A percentile compares a stretch with the other conserved stretches of the same genome.
phyloP scores from a whole-genome alignment of 176 grass and related monocot genomes.

The Carex pumila region DNA sequence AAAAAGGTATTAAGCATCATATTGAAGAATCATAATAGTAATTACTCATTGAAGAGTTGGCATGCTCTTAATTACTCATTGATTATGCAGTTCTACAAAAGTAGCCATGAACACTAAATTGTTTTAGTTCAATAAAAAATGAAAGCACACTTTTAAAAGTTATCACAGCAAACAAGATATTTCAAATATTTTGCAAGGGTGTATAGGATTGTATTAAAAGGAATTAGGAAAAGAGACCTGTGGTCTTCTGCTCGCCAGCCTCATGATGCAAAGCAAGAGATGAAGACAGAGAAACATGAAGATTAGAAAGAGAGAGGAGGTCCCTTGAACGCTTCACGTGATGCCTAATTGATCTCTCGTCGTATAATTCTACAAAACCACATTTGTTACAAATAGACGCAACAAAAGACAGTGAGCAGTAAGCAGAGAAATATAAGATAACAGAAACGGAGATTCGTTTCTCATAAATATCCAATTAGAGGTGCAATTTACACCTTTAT shows the following conservation, averaged over 20 bases:
- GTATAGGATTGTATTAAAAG: neutral
- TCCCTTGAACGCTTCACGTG: constrained; percentile 81
- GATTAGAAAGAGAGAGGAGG: constrained; percentile 74
- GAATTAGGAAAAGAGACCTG: constrained; percentile 35
- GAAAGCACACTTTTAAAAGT: neutral
- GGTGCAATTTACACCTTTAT: neutral
- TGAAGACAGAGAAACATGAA: constrained; percentile 81
- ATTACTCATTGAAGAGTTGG: neutral
- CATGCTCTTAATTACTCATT: neutral
- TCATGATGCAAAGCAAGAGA: constrained; percentile 82
- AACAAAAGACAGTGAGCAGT: neutral
- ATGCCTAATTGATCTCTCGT: constrained; percentile 96
- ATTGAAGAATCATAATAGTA: neutral
- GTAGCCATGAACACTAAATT: neutral
- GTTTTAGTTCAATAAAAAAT: neutral
- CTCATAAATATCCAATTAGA: neutral
- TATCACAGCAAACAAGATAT: neutral
- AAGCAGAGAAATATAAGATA: neutral
- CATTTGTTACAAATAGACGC: constrained; percentile 11
- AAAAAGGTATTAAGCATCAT: constrained; percentile 12
- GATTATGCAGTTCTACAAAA: constrained; percentile 4
- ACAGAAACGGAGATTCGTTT: neutral
- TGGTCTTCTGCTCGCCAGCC: constrained; percentile 50
- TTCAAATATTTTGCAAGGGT: neutral
- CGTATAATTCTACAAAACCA: constrained; percentile 70